phyloP scores from a whole-genome alignment of 2,329 filamentous ascomycete genomes.

The Elsinoe australis region DNA sequence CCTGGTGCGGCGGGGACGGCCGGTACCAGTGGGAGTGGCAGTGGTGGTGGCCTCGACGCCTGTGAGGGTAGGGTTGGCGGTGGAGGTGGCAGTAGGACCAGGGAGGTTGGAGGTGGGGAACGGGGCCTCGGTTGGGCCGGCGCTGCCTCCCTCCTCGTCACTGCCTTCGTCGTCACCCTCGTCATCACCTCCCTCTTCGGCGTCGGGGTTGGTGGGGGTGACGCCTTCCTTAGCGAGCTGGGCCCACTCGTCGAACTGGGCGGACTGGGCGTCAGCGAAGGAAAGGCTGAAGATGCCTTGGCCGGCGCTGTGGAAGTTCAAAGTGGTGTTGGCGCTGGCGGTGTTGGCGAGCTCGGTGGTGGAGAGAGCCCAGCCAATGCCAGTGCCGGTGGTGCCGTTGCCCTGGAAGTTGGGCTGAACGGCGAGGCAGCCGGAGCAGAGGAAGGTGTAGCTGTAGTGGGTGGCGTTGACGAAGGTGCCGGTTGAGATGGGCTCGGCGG shows the following conservation, averaged over 20 bases:
- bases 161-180: neutral
- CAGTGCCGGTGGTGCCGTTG: constrained; percentile 16
- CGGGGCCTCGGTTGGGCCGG: neutral
- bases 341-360: constrained; percentile 12
- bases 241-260: constrained; percentile 4
- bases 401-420: constrained; percentile 16
- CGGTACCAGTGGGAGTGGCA: neutral
- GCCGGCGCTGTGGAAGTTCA: constrained; percentile 16
- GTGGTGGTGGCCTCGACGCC: neutral
- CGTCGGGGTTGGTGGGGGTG: constrained; percentile 1
- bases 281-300: constrained; percentile 14
- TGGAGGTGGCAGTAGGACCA: neutral
- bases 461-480: constrained; percentile 48
- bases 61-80: neutral
- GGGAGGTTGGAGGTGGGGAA: neutral
- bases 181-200: neutral
- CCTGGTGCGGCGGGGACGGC: neutral
- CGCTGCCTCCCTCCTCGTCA: neutral
- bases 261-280: constrained; percentile 5
- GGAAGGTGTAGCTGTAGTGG: constrained; percentile 48
- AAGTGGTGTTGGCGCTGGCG: constrained; percentile 8
- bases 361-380: constrained; percentile 20
- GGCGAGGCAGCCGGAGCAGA: constrained; percentile 37
- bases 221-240: neutral
- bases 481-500: constrained; percentile 41